phyloP scores from a whole-genome alignment of 352 stramenopile genomes.

The Phytophthora cryptogea region DNA sequence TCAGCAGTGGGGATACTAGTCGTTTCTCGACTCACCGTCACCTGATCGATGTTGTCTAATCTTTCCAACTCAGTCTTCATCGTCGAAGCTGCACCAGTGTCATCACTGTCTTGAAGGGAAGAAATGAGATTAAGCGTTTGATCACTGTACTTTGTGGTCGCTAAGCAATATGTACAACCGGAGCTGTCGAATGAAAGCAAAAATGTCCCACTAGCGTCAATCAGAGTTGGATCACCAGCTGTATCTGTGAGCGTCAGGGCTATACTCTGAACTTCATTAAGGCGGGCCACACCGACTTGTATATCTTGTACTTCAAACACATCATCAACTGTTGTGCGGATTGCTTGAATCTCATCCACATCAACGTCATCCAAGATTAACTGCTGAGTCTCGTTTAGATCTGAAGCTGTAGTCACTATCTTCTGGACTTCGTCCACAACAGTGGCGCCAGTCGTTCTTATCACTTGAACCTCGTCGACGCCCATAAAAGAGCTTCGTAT shows the following conservation, averaged over 20 bases:
- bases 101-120: no score
- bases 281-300: conserved; percentile 65
- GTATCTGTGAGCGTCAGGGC: conserved; percentile 71
- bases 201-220: conserved; percentile 47
- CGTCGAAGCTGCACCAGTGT: no score
- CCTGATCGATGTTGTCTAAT: conserved; percentile 65
- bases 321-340: conserved; percentile 78
- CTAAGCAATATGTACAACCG: conserved; percentile 41
- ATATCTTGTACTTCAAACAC: conserved; percentile 90
- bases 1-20: no score
- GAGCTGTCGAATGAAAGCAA: conserved; percentile 68
- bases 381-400: conserved; percentile 93
- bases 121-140: no score
- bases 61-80: no score
- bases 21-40: conserved; percentile 39
- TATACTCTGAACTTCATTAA: conserved; percentile 88
- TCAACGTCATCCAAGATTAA: conserved; percentile 82
- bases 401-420: conserved; percentile 89
- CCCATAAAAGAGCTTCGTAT: conserved; percentile 89
- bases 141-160: no score
- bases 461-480: conserved; percentile 88
- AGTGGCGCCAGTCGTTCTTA: conserved; percentile 65
- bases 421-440: conserved; percentile 93
- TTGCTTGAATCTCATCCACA: conserved; percentile 92
- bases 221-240: conserved; percentile 38